Percentiles rank a stretch among this genome's conserved stretches.
These are phyloP conservation scores for Batrachochytrium dendrobatidis DNA, from an alignment of 371 early-diverging fungal genomes.

Conservation along the genomic window DNA sequence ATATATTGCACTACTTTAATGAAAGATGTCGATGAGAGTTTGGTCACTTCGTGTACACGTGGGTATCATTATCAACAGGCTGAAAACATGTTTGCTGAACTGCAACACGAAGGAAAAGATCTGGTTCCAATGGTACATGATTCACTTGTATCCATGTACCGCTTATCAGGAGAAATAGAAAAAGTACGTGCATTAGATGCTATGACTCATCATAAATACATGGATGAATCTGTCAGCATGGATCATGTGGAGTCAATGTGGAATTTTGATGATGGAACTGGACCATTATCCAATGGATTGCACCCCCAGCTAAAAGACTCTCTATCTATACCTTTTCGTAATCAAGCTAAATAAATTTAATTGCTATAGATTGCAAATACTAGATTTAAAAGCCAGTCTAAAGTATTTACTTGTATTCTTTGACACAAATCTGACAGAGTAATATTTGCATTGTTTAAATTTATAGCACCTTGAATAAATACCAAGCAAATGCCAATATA, in stretches of 20 bases:
- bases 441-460: slow-evolving; percentile 2
- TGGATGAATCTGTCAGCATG: neutral
- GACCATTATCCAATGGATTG: neutral
- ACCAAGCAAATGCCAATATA: neutral
- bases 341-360: neutral
- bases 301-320: no score
- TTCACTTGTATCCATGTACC: slow-evolving; percentile 6
- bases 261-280: neutral
- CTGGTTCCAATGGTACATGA: slow-evolving; percentile 7
- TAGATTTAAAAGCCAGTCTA: neutral
- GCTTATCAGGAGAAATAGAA: slow-evolving; percentile 15
- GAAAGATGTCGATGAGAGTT: no score
- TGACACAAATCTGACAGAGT: neutral
- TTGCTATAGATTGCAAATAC: neutral
- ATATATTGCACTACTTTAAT: no score
- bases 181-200: slow-evolving; percentile 2
- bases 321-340: neutral
- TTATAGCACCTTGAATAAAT: neutral
- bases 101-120: neutral
- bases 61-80: neutral
- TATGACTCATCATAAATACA: neutral
- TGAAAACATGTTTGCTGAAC: neutral
- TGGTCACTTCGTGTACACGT: no score
- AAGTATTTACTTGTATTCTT: neutral
- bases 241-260: no score